Conservation (phyloP, 495 filamentous ascomycete species). For the Aspergillus mulundensis region DNA sequence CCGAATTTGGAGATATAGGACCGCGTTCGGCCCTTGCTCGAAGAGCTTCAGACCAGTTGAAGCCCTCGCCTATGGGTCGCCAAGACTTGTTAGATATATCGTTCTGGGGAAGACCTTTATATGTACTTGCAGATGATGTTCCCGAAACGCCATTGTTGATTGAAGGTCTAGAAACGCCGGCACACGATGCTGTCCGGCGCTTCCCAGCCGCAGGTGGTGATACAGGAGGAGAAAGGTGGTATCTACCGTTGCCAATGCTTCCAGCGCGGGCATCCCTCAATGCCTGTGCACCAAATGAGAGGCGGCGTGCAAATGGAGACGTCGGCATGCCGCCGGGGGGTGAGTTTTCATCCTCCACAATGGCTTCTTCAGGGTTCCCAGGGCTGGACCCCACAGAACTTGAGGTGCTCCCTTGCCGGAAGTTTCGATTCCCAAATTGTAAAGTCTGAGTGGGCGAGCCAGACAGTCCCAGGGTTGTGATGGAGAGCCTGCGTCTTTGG, state of each 20-base stretch:
- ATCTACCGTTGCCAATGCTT: constrained; percentile 46
- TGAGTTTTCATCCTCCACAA: constrained; percentile 72
- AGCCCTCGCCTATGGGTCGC: constrained; percentile 75
- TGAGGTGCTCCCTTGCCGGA: constrained; percentile 69
- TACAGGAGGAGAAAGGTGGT: constrained; percentile 27
- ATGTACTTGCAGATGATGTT: constrained; percentile 40
- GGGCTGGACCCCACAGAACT: constrained; percentile 67
- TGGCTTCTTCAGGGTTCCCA: constrained; percentile 79
- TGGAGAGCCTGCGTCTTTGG: constrained; percentile 79
- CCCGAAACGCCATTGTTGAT: constrained; percentile 19
- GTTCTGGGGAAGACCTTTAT: constrained; percentile 33
- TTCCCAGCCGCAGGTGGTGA: constrained; percentile 23
- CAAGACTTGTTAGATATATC: constrained; percentile 45
- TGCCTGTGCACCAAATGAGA: constrained; percentile 89
- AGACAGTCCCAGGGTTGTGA: constrained; percentile 79
- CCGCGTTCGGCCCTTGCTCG: constrained; percentile 81
- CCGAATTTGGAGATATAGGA: constrained; percentile 47
- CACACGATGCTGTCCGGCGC: constrained; percentile 23
- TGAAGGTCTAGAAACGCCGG: constrained; percentile 13
- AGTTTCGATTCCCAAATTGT: constrained; percentile 43
- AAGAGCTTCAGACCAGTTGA: constrained; percentile 93
- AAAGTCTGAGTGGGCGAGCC: constrained; percentile 66
- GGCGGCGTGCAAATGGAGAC: constrained; percentile 76
- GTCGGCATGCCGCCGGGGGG: constrained; percentile 49
- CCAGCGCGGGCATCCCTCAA: constrained; percentile 63